phyloP scores from a whole-genome alignment of 2,329 filamentous ascomycete genomes.

The Fusarium nurragi region DNA sequence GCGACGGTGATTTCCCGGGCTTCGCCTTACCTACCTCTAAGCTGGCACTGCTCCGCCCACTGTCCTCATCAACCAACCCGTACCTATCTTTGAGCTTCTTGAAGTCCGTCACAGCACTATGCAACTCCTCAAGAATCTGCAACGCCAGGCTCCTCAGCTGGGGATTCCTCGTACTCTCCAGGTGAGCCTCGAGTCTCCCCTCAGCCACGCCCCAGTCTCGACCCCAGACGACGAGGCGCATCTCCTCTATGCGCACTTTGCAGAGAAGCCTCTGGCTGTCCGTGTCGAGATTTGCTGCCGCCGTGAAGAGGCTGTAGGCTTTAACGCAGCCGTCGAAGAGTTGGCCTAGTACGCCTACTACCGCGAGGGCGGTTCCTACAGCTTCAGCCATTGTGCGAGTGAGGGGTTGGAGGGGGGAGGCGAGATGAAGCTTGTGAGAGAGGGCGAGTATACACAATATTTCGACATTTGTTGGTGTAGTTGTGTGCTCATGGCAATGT shows the following conservation, averaged over 20 bases:
- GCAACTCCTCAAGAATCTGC: slow-evolving; percentile 55
- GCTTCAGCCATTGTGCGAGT: slow-evolving; percentile 48
- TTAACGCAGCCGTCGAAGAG: slow-evolving; percentile 59
- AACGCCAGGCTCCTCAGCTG: slow-evolving; percentile 53
- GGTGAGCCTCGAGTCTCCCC: slow-evolving; percentile 55
- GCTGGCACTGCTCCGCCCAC: background rate
- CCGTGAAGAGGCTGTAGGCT: slow-evolving; percentile 57
- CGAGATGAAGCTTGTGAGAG: slow-evolving; percentile 2
- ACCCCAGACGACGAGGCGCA: slow-evolving; percentile 59
- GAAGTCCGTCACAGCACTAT: slow-evolving; percentile 57
- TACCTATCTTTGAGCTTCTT: slow-evolving; percentile 54
- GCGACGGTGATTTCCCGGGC: slow-evolving; percentile 28
- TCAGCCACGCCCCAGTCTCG: slow-evolving; percentile 59
- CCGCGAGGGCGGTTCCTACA: slow-evolving; percentile 55
- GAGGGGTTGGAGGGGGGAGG: background rate
- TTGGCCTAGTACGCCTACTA: slow-evolving; percentile 57
- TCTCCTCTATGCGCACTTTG: slow-evolving; percentile 61
- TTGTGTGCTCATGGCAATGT: background rate
- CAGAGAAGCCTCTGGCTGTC: slow-evolving; percentile 57
- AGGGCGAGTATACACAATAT: background rate
- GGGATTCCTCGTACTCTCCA: slow-evolving; percentile 50
- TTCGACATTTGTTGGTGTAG: background rate
- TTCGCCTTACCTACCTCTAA: slow-evolving; percentile 27
- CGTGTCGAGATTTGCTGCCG: slow-evolving; percentile 53
- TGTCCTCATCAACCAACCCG: slow-evolving; percentile 50